phyloP scores from a whole-genome alignment of 2,329 filamentous ascomycete species.

The Penicillium thymicola region DNA sequence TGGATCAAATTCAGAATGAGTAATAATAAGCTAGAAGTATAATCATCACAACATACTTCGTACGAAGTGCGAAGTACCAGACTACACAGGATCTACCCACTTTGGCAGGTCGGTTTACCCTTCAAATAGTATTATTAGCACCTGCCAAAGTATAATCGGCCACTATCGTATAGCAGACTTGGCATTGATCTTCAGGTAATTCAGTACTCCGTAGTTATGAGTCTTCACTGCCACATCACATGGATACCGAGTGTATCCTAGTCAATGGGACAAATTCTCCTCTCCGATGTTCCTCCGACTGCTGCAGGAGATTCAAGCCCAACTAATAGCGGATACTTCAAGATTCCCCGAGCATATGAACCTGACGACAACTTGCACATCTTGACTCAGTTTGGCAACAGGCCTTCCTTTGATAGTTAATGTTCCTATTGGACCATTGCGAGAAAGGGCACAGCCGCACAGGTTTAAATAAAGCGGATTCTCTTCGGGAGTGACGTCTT shows the following conservation, averaged over 20 bases:
- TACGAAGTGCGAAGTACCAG: neutral
- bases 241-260: neutral
- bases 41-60: neutral
- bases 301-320: neutral
- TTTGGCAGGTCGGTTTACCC: neutral
- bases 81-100: neutral
- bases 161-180: neutral
- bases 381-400: slow-evolving; percentile 8
- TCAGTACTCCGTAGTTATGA: too few species aligned
- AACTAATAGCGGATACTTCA: neutral
- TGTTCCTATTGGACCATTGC: neutral
- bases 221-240: neutral
- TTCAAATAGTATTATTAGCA: neutral
- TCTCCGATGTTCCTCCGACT: neutral
- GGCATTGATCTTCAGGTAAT: neutral
- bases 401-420: neutral
- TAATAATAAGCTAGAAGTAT: neutral
- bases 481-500: neutral
- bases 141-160: neutral
- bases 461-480: neutral
- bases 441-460: neutral
- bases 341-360: neutral
- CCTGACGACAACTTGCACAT: slow-evolving; percentile 2
- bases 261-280: neutral
- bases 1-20: neutral